Evolutionary conservation across 257 asterid genomes (phyloP), one percentile per base, ranked within the genome.

Genomic region (Ballota nigra): DNA sequence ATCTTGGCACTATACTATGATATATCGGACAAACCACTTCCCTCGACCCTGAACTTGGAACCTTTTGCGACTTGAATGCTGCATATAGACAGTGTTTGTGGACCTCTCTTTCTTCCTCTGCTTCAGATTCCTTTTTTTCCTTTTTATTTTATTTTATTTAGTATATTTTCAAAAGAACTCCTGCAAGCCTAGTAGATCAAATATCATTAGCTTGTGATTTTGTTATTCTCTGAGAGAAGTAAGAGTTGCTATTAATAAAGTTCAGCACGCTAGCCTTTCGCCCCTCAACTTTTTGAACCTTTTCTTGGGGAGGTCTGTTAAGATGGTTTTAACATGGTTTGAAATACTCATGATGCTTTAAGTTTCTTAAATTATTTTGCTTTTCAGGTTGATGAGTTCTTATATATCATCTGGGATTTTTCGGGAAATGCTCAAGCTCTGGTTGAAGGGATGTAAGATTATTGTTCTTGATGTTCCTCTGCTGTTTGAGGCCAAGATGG

Each of bases 401-500:
- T 85, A 86, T 73, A 89, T 95, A 74, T 92, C 97, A 40, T 72
- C 81, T 19, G 95, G 98, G 40, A 89, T 92, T 57, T 66, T 87
- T 38, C 23, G 73, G 75, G 87, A 86, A 84, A 96, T 88, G 55
- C 74, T 95, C 80, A 92, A 89, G 83, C 77, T 88, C 31, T 95
- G 99, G 99, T 28, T 89, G 67, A 86, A 79, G 78, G 96, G 97
- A 49, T 86, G 79, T 58, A 83, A 84, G 55, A 73, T 75, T 45
- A 89, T 92, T 49, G 89, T 92, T 77, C 97, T 95, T 18, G 99
- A 95, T 61, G 94, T 95, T 67, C 99, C 98, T 70, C 82, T 95
- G 79, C 79, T 95, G 85, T 92, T 95, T 77, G 97, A 95, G 82
- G 94, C 91, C 75, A 89, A 89, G 80, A 83, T 95, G 79, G 93